A percentile compares a stretch with the other conserved stretches of the same genome.
Conservation (phyloP, 305 asterid genomes). For the Vinca major region DNA sequence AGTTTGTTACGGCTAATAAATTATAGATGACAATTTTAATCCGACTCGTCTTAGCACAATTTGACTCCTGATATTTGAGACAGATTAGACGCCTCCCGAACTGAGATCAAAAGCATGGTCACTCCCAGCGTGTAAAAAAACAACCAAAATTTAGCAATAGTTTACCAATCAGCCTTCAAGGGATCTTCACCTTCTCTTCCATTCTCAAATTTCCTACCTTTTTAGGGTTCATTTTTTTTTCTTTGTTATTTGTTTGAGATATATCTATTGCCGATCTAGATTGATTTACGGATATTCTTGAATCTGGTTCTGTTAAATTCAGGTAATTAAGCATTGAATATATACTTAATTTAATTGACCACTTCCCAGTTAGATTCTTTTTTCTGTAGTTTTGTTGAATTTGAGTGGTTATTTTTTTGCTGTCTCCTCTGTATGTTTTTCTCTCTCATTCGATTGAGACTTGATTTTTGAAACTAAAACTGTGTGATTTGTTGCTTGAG, state of each 20-base stretch:
- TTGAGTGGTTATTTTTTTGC: not conserved
- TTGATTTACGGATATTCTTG: slow-evolving; percentile 12
- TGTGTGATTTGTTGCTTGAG: not conserved
- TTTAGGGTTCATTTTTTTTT: not conserved
- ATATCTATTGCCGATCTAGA: slow-evolving; percentile 12
- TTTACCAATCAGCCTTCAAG: not conserved
- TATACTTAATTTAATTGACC: not conserved
- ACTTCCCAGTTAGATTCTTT: not conserved
- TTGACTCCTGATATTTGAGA: no score
- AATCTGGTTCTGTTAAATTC: slow-evolving; percentile 13
- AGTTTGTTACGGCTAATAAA: no score
- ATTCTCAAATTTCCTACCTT: not conserved
- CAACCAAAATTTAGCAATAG: not conserved
- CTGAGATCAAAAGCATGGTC: not conserved
- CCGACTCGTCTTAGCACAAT: no score
- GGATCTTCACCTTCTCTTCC: slow-evolving; percentile 11
- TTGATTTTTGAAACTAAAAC: not conserved
- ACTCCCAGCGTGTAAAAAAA: slow-evolving; percentile 2
- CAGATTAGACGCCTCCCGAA: no score
- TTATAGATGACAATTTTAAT: no score
- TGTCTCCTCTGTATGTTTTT: not conserved
- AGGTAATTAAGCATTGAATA: slow-evolving; percentile 15
- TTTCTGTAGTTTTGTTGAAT: slow-evolving; percentile 1
- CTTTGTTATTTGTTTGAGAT: not conserved
- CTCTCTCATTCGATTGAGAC: not conserved